phyloP scores from a whole-genome alignment of 2,329 filamentous ascomycete genomes.

The Rhynchosporium graminicola region DNA sequence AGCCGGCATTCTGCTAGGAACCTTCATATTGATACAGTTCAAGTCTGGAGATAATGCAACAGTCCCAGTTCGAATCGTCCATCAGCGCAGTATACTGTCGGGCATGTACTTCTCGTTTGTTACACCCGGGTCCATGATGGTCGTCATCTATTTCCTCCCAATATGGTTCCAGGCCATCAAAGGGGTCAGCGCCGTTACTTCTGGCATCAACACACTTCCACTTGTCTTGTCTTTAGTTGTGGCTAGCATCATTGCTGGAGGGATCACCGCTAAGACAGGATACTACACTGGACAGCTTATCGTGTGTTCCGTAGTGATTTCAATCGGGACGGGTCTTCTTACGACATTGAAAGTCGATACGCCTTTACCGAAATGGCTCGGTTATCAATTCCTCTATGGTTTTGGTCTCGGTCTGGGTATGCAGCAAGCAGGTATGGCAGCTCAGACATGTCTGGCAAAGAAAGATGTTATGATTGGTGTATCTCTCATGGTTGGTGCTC shows the following conservation, averaged over 20 bases:
- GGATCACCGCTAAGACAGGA: conserved; percentile 37
- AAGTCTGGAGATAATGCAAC: conserved; percentile 44
- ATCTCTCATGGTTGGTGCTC: conserved; percentile 32
- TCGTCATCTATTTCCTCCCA: conserved; percentile 53
- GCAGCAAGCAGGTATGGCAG: conserved; percentile 37
- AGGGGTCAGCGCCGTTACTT: conserved; percentile 43
- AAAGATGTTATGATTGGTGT: conserved; percentile 39
- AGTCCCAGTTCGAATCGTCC: conserved; percentile 44
- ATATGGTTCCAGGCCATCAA: conserved; percentile 52
- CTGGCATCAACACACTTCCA: conserved; percentile 42
- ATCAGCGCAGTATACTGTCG: conserved; percentile 41
- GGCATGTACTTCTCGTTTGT: conserved; percentile 40
- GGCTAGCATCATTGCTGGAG: conserved; percentile 38
- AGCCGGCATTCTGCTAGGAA: conserved; percentile 34
- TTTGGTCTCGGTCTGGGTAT: conserved; percentile 39
- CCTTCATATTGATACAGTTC: conserved; percentile 41
- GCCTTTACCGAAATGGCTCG: conserved; percentile 42
- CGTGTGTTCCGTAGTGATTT: conserved; percentile 34
- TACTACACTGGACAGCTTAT: conserved; percentile 36
- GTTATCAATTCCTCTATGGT: conserved; percentile 36
- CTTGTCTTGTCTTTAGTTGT: conserved; percentile 41
- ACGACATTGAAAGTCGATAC: conserved; percentile 43
- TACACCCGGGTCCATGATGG: conserved; percentile 38
- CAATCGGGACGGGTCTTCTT: conserved; percentile 46
- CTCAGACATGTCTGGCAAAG: conserved; percentile 34